Evolutionary conservation across 75 land plant genomes (phyloP), one percentile per base, ranked within the genome.

Genomic region (Ceratopteris richardii): DNA sequence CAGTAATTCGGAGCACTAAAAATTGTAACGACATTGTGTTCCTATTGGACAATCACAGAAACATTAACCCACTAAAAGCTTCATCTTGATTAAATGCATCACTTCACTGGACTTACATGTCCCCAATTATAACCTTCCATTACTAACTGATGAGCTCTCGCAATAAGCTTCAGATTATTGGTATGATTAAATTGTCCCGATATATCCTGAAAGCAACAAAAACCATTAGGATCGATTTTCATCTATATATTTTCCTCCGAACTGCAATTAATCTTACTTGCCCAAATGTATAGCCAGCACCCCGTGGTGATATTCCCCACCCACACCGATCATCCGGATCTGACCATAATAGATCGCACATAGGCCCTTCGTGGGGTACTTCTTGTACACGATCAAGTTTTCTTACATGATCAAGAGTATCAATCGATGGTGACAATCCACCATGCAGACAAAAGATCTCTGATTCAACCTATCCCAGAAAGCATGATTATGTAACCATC

Each of bases 101-200:
- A 4, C 7, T 3, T 33, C 7, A 9, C 37, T 25, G 25, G 33
- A 36, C 47, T 74, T 80, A 90, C 96, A 81, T 90, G 96, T 24
- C 88, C 93, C 96, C 96, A 90, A 58, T 90, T 90, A 79, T 65
- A 90, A 47, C 96, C 96, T 57, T 87, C 93, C 96, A 90, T 90
- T 41, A 90, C 96, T 36, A 90, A 71, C 58, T 90, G 96, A 62
- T 84, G 93, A 24, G 96, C 96, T 68, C 93, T 76, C 9, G 96
- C 96, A 42, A 90, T 89, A 41, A 90, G 75, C 73, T 90, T 90
- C 41, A 90, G 55, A 63, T 81, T 90, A 61, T 90, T 90, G 0
- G 87, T 79, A 54, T 90, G 92, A 53, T 90, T 90, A 51, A 90
- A 90, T 40, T 90, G 88, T 70, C 81, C 93, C 11, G 96, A 90